Conservation (phyloP, 352 stramenopile genomes). For the Pythium biforme region DNA sequence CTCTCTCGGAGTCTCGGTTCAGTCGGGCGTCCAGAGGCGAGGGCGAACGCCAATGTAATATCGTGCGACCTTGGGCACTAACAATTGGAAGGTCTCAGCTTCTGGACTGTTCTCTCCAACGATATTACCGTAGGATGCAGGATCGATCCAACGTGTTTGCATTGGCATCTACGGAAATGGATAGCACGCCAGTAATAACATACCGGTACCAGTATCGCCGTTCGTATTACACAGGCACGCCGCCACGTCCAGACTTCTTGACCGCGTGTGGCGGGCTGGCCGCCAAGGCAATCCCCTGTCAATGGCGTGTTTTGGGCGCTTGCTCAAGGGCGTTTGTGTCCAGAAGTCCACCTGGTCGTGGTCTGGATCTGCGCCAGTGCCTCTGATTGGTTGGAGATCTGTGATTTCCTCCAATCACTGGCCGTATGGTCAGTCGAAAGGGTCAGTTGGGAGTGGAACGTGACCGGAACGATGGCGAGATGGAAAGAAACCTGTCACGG, state of each 20-base stretch:
- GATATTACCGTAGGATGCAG: too few relatives aligned
- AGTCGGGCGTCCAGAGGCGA: too few relatives aligned
- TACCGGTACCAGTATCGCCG: not conserved
- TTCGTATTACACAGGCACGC: not conserved
- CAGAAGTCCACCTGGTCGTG: conserved; percentile 5
- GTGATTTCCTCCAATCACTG: conserved; percentile 20
- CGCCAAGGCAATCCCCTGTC: too few relatives aligned
- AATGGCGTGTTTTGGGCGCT: too few relatives aligned
- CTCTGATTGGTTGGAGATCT: conserved; percentile 5
- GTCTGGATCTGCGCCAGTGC: not conserved
- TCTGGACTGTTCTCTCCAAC: too few relatives aligned
- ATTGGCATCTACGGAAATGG: too few relatives aligned
- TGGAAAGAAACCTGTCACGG: conserved; percentile 4
- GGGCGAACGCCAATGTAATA: too few relatives aligned
- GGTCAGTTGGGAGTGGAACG: conserved; percentile 22
- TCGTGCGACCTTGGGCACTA: not conserved
- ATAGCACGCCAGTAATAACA: too few relatives aligned
- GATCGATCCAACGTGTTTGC: too few relatives aligned
- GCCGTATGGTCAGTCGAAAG: conserved; percentile 24
- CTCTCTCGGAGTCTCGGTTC: too few relatives aligned
- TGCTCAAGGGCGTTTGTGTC: not conserved
- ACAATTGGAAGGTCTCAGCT: not conserved
- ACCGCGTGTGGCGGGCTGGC: not conserved
- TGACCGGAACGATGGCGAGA: conserved; percentile 10
- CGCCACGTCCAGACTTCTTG: not conserved